phyloP scores from a whole-genome alignment of 1,284 basidiomycete species.

The Apiotrichum laibachii region DNA sequence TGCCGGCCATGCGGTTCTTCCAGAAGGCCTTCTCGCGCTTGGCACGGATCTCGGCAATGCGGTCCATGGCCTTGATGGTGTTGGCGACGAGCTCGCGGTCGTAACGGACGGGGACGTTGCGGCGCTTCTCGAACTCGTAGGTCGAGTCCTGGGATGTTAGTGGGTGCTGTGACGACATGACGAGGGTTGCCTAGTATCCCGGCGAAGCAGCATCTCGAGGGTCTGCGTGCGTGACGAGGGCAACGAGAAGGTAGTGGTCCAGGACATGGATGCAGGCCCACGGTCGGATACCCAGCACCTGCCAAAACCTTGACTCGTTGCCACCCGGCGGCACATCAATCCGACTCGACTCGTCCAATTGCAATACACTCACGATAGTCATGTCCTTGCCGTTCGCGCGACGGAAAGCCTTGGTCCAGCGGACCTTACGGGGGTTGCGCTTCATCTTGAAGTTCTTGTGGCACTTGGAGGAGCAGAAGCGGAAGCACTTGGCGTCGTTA shows the following conservation, averaged over 20 bases:
- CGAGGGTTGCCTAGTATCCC: neutral
- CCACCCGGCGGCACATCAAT: neutral
- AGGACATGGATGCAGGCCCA: too few species aligned
- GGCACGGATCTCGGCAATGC: constrained; percentile 87
- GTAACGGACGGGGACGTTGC: constrained; percentile 97
- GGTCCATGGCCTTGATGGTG: constrained; percentile 96
- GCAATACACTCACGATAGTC: constrained; percentile 72
- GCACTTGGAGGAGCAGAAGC: constrained; percentile 97
- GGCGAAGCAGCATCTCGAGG: too few species aligned
- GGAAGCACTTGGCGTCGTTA: constrained; percentile 94
- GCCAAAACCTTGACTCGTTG: neutral
- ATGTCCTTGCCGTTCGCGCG: constrained; percentile 99
- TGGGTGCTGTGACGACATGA: neutral
- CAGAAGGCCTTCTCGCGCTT: constrained; percentile 95
- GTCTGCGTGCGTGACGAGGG: too few species aligned
- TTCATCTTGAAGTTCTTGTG: constrained; percentile 99
- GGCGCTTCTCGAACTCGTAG: constrained; percentile 98
- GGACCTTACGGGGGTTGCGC: constrained; percentile 97
- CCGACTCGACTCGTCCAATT: neutral
- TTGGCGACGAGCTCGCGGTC: constrained; percentile 89
- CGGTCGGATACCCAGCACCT: too few species aligned
- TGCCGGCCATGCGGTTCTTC: constrained; percentile 86
- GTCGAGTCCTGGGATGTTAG: constrained; percentile 75
- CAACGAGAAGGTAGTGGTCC: too few species aligned
- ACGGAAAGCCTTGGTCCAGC: constrained; percentile 99